phyloP scores from a whole-genome alignment of 345 rosid genomes.

The Rhodamnia argentea region DNA sequence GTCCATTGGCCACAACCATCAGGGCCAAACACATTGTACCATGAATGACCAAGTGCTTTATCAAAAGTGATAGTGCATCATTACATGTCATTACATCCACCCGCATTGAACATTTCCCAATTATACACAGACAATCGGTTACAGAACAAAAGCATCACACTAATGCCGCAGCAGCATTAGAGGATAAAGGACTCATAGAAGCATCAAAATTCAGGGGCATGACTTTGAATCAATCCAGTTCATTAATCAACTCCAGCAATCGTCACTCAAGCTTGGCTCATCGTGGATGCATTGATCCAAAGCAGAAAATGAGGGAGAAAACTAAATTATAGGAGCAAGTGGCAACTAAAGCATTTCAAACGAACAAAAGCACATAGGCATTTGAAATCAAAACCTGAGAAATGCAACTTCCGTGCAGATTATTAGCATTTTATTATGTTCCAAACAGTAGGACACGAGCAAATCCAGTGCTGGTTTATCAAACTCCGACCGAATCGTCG shows the following conservation, averaged over 20 bases:
- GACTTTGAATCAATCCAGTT: not conserved
- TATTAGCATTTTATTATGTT: not conserved
- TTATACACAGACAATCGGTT: not conserved
- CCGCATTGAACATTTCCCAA: not conserved
- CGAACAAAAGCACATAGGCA: not conserved
- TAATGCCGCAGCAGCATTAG: not conserved
- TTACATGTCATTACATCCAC: not conserved
- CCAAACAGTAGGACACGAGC: not conserved
- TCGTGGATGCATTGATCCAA: not conserved
- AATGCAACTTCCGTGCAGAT: not conserved
- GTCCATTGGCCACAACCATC: not conserved
- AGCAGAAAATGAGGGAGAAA: not conserved
- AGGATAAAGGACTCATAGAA: not conserved
- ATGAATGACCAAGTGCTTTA: not conserved
- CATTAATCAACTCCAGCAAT: not conserved
- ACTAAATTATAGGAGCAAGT: not conserved
- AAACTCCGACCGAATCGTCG: not conserved
- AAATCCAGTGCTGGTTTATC: not conserved
- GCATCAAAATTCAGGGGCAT: not conserved
- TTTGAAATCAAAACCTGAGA: not conserved
- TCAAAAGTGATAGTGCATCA: not conserved
- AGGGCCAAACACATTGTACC: not conserved
- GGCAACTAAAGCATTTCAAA: not conserved
- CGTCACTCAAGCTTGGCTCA: not conserved
- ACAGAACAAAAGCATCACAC: not conserved